phyloP scores from a whole-genome alignment of 139 green algal genomes.

The Haematococcus lacustris region DNA sequence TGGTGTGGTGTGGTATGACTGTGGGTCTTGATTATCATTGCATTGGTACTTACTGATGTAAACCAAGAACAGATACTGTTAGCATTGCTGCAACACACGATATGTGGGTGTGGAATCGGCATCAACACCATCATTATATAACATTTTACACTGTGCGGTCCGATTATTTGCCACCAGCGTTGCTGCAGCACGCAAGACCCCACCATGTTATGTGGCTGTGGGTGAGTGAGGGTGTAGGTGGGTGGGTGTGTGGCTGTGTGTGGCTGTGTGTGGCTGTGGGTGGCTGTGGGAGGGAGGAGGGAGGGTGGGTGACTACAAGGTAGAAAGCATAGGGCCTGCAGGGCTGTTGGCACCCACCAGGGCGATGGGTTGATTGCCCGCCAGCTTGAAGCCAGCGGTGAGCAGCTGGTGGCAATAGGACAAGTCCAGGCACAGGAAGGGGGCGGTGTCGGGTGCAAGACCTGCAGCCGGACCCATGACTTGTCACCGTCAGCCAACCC shows the following conservation, averaged over 20 bases:
- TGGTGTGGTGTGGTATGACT: too few relatives aligned
- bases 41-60: too few relatives aligned
- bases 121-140: too few relatives aligned
- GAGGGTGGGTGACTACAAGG: background rate
- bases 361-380: conserved; percentile 14
- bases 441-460: conserved; percentile 41
- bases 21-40: too few relatives aligned
- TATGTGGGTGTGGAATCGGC: too few relatives aligned
- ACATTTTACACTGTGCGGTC: too few relatives aligned
- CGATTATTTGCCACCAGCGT: background rate
- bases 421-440: conserved; percentile 92
- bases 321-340: background rate
- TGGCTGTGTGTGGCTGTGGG: background rate
- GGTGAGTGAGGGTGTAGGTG: too few relatives aligned
- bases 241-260: too few relatives aligned
- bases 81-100: too few relatives aligned
- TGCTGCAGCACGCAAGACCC: background rate
- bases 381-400: conserved; percentile 73
- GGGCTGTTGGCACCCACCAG: conserved; percentile 26
- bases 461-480: conserved; percentile 17
- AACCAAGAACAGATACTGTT: too few relatives aligned
- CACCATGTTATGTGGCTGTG: background rate
- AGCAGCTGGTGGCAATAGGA: conserved; percentile 81
- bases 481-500: conserved; percentile 32
- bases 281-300: background rate